phyloP scores from a whole-genome alignment of 2,329 filamentous ascomycete species.

The Colletotrichum noveboracense region DNA sequence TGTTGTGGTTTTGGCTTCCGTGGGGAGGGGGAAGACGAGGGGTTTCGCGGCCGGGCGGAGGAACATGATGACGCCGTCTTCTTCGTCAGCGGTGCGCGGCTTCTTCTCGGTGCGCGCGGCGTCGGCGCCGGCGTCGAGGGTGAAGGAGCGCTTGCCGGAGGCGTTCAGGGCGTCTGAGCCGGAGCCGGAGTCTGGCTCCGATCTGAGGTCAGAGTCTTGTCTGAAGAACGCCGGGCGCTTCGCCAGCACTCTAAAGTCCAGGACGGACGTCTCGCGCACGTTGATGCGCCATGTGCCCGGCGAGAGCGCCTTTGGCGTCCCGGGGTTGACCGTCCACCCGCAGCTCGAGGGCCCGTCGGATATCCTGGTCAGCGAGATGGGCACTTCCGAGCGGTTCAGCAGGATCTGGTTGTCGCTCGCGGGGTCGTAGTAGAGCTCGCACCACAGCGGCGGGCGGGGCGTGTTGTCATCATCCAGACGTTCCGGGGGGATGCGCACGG shows the following conservation, averaged over 20 bases:
- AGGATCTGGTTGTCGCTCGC: constrained; percentile 63
- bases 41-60: constrained; percentile 54
- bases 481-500: constrained; percentile 59
- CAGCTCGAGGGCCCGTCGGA: constrained; percentile 42
- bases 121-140: constrained; percentile 46
- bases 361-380: constrained; percentile 53
- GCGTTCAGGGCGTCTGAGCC: constrained; percentile 44
- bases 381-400: constrained; percentile 59
- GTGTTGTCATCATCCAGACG: constrained; percentile 44
- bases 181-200: constrained; percentile 25
- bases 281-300: constrained; percentile 64
- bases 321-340: constrained; percentile 45
- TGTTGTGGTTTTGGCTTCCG: constrained; percentile 47
- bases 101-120: constrained; percentile 42
- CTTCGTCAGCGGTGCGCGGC: constrained; percentile 41
- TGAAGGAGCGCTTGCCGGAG: constrained; percentile 57
- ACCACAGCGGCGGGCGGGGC: constrained; percentile 58
- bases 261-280: constrained; percentile 51
- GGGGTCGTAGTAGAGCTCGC: constrained; percentile 65
- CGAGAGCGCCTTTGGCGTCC: constrained; percentile 49
- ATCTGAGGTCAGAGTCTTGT: constrained; percentile 23
- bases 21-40: constrained; percentile 57
- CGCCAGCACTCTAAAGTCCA: constrained; percentile 64
- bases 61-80: constrained; percentile 62
- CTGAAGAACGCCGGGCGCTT: constrained; percentile 53